phyloP scores from a whole-genome alignment of 441 rosid species.

The Adansonia madagascariensis region DNA sequence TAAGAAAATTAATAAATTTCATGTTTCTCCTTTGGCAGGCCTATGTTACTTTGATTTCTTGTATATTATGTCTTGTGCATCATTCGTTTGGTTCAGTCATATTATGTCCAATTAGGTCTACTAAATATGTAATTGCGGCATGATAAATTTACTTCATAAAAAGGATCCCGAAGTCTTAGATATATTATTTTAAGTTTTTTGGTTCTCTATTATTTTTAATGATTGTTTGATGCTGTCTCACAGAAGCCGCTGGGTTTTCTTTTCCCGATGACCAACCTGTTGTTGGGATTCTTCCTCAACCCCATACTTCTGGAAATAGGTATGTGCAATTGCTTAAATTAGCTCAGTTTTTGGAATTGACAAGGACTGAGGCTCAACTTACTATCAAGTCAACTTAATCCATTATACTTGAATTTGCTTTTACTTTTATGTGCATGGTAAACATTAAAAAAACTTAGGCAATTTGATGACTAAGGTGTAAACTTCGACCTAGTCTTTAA shows the following conservation, averaged over 20 bases:
- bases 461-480: background rate
- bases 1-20: background rate
- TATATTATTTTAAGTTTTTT: background rate
- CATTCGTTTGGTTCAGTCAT: background rate
- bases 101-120: background rate
- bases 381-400: slow-evolving; percentile 4
- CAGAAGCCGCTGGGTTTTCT: slow-evolving; percentile 58
- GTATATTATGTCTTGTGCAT: background rate
- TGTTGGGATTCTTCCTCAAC: slow-evolving; percentile 72
- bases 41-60: background rate
- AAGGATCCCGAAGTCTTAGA: background rate
- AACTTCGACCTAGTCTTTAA: background rate
- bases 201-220: slow-evolving; percentile 20
- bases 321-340: slow-evolving; percentile 30
- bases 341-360: slow-evolving; percentile 20
- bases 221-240: slow-evolving; percentile 32
- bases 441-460: background rate
- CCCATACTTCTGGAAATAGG: slow-evolving; percentile 60
- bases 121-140: background rate
- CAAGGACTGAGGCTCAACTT: slow-evolving; percentile 18
- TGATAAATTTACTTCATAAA: background rate
- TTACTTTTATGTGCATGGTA: background rate
- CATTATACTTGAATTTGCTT: slow-evolving; percentile 1
- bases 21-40: background rate
- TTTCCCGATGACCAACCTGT: slow-evolving; percentile 50